A percentile compares a stretch with the other conserved stretches of the same genome.
These are phyloP conservation scores for Bruguiera hainesii DNA, from an alignment of 441 rosid species.

Conservation along the genomic window DNA sequence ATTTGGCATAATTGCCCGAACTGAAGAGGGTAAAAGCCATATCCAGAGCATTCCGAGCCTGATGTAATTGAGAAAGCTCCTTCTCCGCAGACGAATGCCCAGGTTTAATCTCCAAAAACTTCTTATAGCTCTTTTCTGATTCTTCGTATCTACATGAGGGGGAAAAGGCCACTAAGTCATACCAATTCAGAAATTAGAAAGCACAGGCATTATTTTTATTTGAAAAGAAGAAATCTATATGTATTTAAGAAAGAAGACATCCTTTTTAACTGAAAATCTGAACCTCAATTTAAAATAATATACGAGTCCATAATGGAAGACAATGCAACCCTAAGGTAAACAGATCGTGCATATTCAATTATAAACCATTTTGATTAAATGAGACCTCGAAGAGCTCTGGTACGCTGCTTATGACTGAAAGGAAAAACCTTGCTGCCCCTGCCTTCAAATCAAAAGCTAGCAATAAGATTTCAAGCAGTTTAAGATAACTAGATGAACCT, in stretches of 20 bases:
- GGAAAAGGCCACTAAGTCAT: slow-evolving; percentile 21
- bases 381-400: too few relatives aligned
- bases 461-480: background rate
- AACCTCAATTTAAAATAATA: too few relatives aligned
- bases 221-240: too few relatives aligned
- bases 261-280: too few relatives aligned
- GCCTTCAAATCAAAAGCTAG: background rate
- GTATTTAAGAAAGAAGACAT: too few relatives aligned
- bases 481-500: slow-evolving; percentile 35
- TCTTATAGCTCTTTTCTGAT: slow-evolving; percentile 68
- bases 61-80: slow-evolving; percentile 86
- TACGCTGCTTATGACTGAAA: too few relatives aligned
- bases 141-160: slow-evolving; percentile 70
- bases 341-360: too few relatives aligned
- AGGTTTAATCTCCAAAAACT: slow-evolving; percentile 64
- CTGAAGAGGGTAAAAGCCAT: slow-evolving; percentile 59
- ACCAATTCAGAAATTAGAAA: slow-evolving; percentile 16
- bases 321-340: too few relatives aligned
- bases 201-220: background rate
- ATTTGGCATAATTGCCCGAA: slow-evolving; percentile 59
- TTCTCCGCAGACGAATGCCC: slow-evolving; percentile 69
- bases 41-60: slow-evolving; percentile 80
- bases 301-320: too few relatives aligned
- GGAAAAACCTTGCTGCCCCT: too few relatives aligned
- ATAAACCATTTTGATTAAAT: too few relatives aligned